phyloP scores from a whole-genome alignment of 306 rosid genomes.

The Rubus idaeus region DNA sequence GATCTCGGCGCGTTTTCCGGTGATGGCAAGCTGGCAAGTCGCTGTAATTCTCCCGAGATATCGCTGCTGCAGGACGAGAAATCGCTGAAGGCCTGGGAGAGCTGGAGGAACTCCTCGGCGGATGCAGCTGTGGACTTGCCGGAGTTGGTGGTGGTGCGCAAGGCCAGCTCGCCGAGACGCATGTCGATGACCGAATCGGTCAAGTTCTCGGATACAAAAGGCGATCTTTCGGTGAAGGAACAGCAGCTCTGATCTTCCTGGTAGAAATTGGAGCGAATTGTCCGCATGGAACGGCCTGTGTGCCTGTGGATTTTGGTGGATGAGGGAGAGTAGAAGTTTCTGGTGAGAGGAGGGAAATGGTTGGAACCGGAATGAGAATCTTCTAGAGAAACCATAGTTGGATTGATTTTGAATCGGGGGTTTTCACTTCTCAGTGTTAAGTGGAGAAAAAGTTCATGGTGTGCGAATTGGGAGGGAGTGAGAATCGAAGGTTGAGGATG shows the following conservation, averaged over 20 bases:
- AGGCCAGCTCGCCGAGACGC: conserved; percentile 82
- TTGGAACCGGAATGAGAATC: conserved; percentile 62
- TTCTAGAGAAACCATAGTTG: conserved; percentile 66
- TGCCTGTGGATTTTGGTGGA: conserved; percentile 55
- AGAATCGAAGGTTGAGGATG: background rate
- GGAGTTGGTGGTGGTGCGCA: conserved; percentile 42
- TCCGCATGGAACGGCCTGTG: conserved; percentile 89
- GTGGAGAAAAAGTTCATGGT: background rate
- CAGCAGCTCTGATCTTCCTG: conserved; percentile 56
- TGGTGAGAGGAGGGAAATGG: conserved; percentile 47
- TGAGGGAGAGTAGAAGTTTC: conserved; percentile 42
- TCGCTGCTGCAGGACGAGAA: conserved; percentile 91
- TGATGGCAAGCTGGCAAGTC: conserved; percentile 68
- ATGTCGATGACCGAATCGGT: conserved; percentile 87
- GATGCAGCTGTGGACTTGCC: conserved; percentile 36
- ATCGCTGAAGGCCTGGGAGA: conserved; percentile 89
- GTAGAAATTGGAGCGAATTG: conserved; percentile 71
- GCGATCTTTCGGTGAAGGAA: conserved; percentile 49
- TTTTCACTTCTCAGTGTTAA: background rate
- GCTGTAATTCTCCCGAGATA: conserved; percentile 84
- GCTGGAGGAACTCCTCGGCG: conserved; percentile 64
- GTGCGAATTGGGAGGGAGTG: background rate
- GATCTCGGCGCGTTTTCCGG: conserved; percentile 43
- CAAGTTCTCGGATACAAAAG: conserved; percentile 59
- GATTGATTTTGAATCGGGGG: background rate